These are phyloP conservation scores for Phytophthora idaei DNA, from an alignment of 352 stramenopile genomes.

Conservation along the genomic window DNA sequence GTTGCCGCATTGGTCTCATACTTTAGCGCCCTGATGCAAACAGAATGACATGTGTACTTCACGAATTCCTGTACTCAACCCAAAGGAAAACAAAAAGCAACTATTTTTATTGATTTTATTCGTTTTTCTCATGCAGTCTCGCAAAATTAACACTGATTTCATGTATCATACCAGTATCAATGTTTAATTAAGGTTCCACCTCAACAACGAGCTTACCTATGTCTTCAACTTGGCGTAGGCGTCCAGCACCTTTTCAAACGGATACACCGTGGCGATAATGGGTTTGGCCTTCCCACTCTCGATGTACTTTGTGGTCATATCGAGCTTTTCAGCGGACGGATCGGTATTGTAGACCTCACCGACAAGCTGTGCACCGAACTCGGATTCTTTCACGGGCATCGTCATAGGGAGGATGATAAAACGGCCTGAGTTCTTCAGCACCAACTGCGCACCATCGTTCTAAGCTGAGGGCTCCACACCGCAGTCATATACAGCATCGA, in stretches of 20 bases:
- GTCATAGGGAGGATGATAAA: slow-evolving; percentile 13
- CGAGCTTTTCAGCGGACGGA: not conserved
- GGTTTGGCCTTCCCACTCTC: slow-evolving; percentile 41
- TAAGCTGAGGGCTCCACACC: slow-evolving; percentile 27
- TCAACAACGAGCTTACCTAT: slow-evolving; percentile 43
- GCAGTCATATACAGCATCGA: slow-evolving; percentile 43
- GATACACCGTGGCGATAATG: slow-evolving; percentile 47
- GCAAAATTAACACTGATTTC: no score
- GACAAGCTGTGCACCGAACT: slow-evolving; percentile 5
- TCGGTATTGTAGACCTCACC: not conserved
- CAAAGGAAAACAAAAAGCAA: no score
- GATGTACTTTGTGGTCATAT: slow-evolving; percentile 28
- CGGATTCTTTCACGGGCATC: not conserved
- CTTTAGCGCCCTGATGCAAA: no score
- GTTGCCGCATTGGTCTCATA: no score
- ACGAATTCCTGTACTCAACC: no score
- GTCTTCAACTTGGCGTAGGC: slow-evolving; percentile 51
- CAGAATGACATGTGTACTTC: no score
- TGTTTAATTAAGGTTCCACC: not conserved
- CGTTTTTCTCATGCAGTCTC: no score
- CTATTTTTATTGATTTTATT: no score
- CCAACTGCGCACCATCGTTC: slow-evolving; percentile 17
- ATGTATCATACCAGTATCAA: no score
- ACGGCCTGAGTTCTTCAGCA: slow-evolving; percentile 2
- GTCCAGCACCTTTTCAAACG: slow-evolving; percentile 55